phyloP scores from a whole-genome alignment of 139 green algal species.

The Coelastrella sp. region DNA sequence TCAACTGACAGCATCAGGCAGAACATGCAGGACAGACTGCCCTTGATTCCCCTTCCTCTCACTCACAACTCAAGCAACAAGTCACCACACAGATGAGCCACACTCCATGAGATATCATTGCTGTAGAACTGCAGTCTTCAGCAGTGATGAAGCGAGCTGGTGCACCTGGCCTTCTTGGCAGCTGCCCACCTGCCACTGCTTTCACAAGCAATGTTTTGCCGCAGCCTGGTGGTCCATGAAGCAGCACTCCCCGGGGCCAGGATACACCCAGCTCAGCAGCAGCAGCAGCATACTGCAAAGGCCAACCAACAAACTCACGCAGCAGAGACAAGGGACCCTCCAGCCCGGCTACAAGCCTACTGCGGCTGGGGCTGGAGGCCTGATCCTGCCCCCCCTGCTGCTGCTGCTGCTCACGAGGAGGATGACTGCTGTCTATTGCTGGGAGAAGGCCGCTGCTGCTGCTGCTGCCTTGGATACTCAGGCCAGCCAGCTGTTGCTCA shows the following conservation, averaged over 20 bases:
- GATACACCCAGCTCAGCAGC: slow-evolving; percentile 68
- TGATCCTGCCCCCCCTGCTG: background rate
- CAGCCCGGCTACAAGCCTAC: slow-evolving; percentile 11
- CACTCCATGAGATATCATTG: background rate
- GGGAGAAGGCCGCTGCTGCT: background rate
- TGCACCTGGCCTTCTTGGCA: slow-evolving; percentile 17
- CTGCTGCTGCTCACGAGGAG: slow-evolving; percentile 13
- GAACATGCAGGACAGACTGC: background rate
- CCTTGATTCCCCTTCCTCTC: too few species aligned
- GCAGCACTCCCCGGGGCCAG: slow-evolving; percentile 84
- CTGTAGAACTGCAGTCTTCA: background rate
- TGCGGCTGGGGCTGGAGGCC: background rate
- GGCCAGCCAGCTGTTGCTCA: slow-evolving; percentile 12
- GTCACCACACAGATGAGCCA: too few species aligned
- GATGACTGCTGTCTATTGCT: slow-evolving; percentile 11
- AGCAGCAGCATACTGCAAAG: slow-evolving; percentile 56
- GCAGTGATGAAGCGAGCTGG: background rate
- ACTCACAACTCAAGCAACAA: too few species aligned
- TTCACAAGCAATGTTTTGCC: slow-evolving; percentile 96
- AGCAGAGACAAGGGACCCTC: slow-evolving; percentile 54
- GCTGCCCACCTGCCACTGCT: slow-evolving; percentile 77
- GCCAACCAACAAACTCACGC: slow-evolving; percentile 81
- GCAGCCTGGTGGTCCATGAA: slow-evolving; percentile 82
- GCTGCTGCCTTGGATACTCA: background rate
- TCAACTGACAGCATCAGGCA: background rate